Conservation (phyloP, 345 rosid genomes). For the Murraya paniculata region DNA sequence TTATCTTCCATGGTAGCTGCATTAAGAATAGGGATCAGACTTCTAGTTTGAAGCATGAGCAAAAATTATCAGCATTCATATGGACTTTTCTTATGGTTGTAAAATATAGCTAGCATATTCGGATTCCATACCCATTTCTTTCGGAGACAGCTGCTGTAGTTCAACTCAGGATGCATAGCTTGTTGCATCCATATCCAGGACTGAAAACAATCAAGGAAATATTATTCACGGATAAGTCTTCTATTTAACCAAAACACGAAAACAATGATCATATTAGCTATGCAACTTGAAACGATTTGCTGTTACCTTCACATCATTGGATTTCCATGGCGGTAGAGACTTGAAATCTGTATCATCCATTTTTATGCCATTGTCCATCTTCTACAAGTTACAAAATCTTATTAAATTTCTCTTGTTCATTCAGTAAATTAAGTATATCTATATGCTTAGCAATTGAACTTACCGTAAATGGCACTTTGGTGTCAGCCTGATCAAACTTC, state of each 20-base stretch:
- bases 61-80: not conserved
- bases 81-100: not conserved
- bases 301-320: conserved; percentile 78
- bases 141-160: conserved; percentile 71
- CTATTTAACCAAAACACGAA: not conserved
- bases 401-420: not conserved
- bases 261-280: not conserved
- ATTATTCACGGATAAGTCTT: not conserved
- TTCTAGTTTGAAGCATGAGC: not conserved
- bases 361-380: conserved; percentile 50
- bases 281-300: not conserved
- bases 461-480: conserved; percentile 46
- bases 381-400: conserved; percentile 28
- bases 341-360: conserved; percentile 66
- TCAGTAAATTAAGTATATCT: not conserved
- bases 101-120: not conserved
- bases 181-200: conserved; percentile 99
- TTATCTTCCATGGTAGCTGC: conserved; percentile 74
- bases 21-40: not conserved
- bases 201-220: conserved; percentile 31
- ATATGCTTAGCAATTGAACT: conserved; percentile 18
- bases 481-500: conserved; percentile 37
- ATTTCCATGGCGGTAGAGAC: conserved; percentile 81
- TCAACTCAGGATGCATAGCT: conserved; percentile 93
- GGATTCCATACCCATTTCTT: conserved; percentile 65